Evolutionary conservation across 257 asterid genomes (phyloP).

Genomic region (Striga asiatica): DNA sequence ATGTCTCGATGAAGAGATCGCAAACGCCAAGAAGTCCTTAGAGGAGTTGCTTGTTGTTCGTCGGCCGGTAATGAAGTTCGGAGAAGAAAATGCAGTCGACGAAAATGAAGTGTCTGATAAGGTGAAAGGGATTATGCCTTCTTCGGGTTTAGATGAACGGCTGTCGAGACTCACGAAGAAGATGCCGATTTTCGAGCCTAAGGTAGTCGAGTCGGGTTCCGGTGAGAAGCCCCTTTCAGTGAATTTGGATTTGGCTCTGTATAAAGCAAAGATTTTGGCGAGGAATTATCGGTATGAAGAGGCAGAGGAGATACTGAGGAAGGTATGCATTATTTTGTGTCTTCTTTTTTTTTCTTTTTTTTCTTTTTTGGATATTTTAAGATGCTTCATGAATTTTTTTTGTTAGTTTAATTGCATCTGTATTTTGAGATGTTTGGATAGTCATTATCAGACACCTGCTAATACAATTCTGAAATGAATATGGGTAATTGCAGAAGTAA

Average conservation of each 20-base stretch:
- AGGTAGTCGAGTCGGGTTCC: slow-evolving; percentile 34
- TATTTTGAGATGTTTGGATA: background rate
- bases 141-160: slow-evolving; percentile 47
- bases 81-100: slow-evolving; percentile 4
- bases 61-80: slow-evolving; percentile 58
- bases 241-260: slow-evolving; percentile 83
- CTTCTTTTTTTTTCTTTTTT: too few relatives aligned
- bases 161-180: slow-evolving; percentile 58
- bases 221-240: slow-evolving; percentile 61
- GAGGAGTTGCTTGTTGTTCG: slow-evolving; percentile 81
- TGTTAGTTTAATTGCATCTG: background rate
- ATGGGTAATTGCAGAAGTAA: too few relatives aligned
- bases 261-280: slow-evolving; percentile 59
- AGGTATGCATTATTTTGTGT: too few relatives aligned
- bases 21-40: slow-evolving; percentile 51
- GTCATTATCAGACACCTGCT: background rate
- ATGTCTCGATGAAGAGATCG: slow-evolving; percentile 48
- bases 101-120: slow-evolving; percentile 4
- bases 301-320: slow-evolving; percentile 63
- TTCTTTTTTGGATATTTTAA: background rate
- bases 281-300: slow-evolving; percentile 49
- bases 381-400: background rate
- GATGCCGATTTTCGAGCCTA: slow-evolving; percentile 90
- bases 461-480: too few relatives aligned
- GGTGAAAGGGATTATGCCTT: slow-evolving; percentile 3